Evolutionary conservation across 148 eudicot genomes (phyloP).

Genomic region (Persicaria tinctoria): DNA sequence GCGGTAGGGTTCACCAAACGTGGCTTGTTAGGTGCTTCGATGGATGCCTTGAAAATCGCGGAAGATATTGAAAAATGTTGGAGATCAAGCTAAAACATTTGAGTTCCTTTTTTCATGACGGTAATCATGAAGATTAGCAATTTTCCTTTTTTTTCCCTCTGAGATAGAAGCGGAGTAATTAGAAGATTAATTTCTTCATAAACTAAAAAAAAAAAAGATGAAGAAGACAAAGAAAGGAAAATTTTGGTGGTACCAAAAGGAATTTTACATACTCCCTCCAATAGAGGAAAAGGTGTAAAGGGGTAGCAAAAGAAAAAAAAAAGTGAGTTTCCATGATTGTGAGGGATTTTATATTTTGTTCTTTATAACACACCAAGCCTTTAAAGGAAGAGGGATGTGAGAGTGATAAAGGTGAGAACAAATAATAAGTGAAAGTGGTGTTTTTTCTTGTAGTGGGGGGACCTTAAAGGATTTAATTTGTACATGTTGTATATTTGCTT

Average conservation of each 20-base stretch:
- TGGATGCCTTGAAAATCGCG: conserved; percentile 59
- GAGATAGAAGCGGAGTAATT: not conserved
- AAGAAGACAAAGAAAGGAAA: conserved; percentile 5
- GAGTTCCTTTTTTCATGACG: not conserved
- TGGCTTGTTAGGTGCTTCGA: conserved; percentile 74
- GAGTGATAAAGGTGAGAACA: conserved; percentile 10
- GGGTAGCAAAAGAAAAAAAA: not conserved
- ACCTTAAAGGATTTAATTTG: conserved; percentile 21
- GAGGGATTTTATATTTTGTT: not conserved
- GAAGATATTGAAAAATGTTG: conserved; percentile 43
- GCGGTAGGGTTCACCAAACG: conserved; percentile 88
- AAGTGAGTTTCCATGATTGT: conserved; percentile 3
- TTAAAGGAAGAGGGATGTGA: not conserved
- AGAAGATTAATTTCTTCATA: conserved; percentile 4
- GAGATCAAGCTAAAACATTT: conserved; percentile 31
- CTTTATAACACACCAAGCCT: not conserved
- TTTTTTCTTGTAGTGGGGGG: conserved; percentile 21
- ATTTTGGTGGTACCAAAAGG: conserved; percentile 25
- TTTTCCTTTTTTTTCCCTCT: not conserved
- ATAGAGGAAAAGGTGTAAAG: conserved; percentile 19
- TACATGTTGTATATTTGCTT: conserved; percentile 35
- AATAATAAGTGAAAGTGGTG: conserved; percentile 11
- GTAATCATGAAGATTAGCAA: not conserved
- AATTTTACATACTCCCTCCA: conserved; percentile 20
- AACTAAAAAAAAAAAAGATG: not conserved